Evolutionary conservation across 2,329 filamentous ascomycete species (phyloP), one percentile per base, ranked within the genome.

Genomic region (Ambrosiella cleistominuta): DNA sequence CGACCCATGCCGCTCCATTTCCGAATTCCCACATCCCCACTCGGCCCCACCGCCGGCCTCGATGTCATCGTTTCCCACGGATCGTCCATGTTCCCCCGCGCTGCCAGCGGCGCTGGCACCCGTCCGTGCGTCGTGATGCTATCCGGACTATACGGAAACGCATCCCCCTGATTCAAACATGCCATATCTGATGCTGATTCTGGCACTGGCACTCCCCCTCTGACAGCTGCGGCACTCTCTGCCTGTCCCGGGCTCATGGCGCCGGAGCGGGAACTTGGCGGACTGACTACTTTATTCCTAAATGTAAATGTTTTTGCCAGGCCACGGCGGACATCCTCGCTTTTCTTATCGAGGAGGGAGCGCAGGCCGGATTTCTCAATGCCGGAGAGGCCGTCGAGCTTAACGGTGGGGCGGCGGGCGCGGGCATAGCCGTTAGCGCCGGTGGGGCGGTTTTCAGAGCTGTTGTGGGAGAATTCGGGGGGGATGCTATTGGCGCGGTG

Each of bases 331-430:
- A 80, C 72, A 27, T 70, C 72, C n/a, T 78, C 75, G 63, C 77
- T 80, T 63, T 71, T 77, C 66, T 75, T 77, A 62, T 81, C 78
- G 53, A 80, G 68, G 19, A 70, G 71, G 50, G 68, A 74, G 51
- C 78, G 70, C 54, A 81, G 68, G 0, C 74, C 75, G 1, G 76
- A 79, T 63, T 75, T 76, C 63, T 79, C 77, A 54, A 80, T 78
- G 6, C 72, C 75, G 1, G 74, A 75, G 1, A 75, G 70, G 47
- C 79, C 75, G 36, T 77, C 75, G 0, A 73, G 72, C 64, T 70
- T 72, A 62, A 75, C 66, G 8, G 70, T 70, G 0, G 73, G 70
- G 45, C 71, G 71, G 56, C 73, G 68, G 0, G 69, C 68, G 9
- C 72, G 69, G 2, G 69, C 70, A 54, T 75, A 73, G 2, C 69